A percentile compares a stretch with the other conserved stretches of the same genome.
Conservation (phyloP, 164 flowering plant species). For the Amborella trichopoda region DNA sequence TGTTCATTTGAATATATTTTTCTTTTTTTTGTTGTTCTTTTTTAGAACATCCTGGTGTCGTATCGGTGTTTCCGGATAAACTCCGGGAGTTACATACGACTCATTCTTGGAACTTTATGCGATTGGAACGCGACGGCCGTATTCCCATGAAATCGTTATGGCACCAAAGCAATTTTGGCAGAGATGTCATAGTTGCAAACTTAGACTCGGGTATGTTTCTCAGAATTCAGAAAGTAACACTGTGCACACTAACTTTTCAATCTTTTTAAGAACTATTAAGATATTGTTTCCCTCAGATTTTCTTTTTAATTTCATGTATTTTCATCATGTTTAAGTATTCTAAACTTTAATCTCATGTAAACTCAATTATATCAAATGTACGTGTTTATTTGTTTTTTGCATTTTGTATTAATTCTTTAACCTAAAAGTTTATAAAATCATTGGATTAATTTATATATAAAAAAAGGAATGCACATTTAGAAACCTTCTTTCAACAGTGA, state of each 20-base stretch:
- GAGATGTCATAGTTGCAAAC: conserved; percentile 4
- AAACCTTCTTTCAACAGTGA: too few relatives aligned
- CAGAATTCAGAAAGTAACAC: background rate
- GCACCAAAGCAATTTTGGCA: conserved; percentile 1
- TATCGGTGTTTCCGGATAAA: background rate
- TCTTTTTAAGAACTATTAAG: background rate
- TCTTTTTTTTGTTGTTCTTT: background rate
- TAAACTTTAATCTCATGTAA: background rate
- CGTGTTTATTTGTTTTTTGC: too few relatives aligned
- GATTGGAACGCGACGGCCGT: background rate
- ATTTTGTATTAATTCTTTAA: too few relatives aligned
- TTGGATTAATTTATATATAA: too few relatives aligned
- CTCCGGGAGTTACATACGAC: conserved; percentile 4
- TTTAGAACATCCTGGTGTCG: conserved; percentile 3
- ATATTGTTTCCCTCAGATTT: background rate
- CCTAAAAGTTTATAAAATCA: too few relatives aligned
- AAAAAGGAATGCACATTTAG: too few relatives aligned
- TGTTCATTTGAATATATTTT: background rate
- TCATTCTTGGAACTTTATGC: conserved; percentile 5
- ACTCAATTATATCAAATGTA: background rate
- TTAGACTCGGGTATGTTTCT: conserved; percentile 1
- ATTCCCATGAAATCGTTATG: background rate
- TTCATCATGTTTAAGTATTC: too few relatives aligned
- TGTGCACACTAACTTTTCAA: background rate
- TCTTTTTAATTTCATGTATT: too few relatives aligned